Evolutionary conservation across 352 stramenopile genomes (phyloP).

Genomic region (Blastocystis sp.): DNA sequence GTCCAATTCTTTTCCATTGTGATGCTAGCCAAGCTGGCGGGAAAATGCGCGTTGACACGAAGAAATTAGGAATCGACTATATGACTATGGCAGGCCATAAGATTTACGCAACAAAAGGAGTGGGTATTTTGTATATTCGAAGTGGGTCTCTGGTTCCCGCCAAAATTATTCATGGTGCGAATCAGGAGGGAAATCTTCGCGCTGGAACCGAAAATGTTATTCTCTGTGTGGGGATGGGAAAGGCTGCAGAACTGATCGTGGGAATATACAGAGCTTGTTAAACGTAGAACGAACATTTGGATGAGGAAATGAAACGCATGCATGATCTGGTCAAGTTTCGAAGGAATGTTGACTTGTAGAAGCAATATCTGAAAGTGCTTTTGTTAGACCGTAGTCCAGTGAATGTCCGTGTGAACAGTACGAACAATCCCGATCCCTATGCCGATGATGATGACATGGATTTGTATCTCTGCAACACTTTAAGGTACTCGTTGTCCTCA

Average conservation of each 20-base stretch:
- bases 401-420: slow-evolving; percentile 76
- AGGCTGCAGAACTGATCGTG: slow-evolving; percentile 68
- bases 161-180: slow-evolving; percentile 80
- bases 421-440: slow-evolving; percentile 63
- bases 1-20: slow-evolving; percentile 82
- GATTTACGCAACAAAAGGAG: slow-evolving; percentile 87
- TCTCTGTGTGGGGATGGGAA: slow-evolving; percentile 83
- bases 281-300: slow-evolving; percentile 68
- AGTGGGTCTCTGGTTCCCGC: slow-evolving; percentile 64
- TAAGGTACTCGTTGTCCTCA: slow-evolving; percentile 63
- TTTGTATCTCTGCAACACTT: slow-evolving; percentile 84
- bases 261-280: background rate
- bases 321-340: slow-evolving; percentile 63
- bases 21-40: slow-evolving; percentile 90
- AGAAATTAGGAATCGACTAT: slow-evolving; percentile 80
- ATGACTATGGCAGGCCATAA: slow-evolving; percentile 93
- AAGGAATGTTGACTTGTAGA: slow-evolving; percentile 63
- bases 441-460: slow-evolving; percentile 64
- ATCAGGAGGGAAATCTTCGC: slow-evolving; percentile 81
- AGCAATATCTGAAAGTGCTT: slow-evolving; percentile 68
- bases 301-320: slow-evolving; percentile 72
- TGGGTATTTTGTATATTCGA: slow-evolving; percentile 73
- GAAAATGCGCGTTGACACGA: slow-evolving; percentile 80
- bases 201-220: slow-evolving; percentile 93
- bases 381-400: slow-evolving; percentile 66